Percentiles rank a stretch among this genome's conserved stretches.
Evolutionary conservation across 2,329 filamentous ascomycete species (phyloP).

Genomic region (Aspergillus brasiliensis): DNA sequence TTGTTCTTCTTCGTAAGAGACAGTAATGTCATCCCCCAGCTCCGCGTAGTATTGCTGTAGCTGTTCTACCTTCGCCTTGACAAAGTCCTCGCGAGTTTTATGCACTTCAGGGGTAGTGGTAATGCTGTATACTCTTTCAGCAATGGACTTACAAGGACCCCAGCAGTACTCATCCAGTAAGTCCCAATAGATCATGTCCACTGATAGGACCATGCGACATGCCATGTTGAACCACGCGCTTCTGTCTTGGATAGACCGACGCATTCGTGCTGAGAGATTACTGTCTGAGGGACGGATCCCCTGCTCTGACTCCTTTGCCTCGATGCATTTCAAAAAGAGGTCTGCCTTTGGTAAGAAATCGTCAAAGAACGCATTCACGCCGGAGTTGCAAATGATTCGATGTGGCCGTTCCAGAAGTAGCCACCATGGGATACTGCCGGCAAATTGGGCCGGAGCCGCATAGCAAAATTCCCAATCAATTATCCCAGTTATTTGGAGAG

Average conservation of each 20-base stretch:
- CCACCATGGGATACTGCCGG: conserved; percentile 20
- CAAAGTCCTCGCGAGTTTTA: neutral
- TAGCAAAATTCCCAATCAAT: conserved; percentile 37
- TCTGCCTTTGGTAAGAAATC: neutral
- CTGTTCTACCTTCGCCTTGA: conserved; percentile 3
- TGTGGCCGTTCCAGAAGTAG: conserved; percentile 14
- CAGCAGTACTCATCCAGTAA: conserved; percentile 15
- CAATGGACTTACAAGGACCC: neutral
- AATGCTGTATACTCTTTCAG: neutral
- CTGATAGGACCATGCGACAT: neutral
- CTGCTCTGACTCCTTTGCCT: neutral
- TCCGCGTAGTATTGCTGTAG: conserved; percentile 2
- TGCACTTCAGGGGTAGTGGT: conserved; percentile 1
- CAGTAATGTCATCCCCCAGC: conserved; percentile 1
- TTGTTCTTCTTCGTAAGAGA: neutral
- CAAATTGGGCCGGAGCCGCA: conserved; percentile 21
- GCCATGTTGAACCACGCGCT: conserved; percentile 14
- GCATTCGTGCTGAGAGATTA: conserved; percentile 6
- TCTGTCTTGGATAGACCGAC: neutral
- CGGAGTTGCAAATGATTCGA: neutral
- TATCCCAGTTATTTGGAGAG: conserved; percentile 20
- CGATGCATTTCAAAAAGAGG: neutral
- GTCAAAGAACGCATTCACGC: neutral
- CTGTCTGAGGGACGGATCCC: neutral
- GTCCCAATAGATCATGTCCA: conserved; percentile 15